Evolutionary conservation across 2,329 filamentous ascomycete species (phyloP), one percentile per base, ranked within the genome.

Genomic region (Verruconis gallopava): DNA sequence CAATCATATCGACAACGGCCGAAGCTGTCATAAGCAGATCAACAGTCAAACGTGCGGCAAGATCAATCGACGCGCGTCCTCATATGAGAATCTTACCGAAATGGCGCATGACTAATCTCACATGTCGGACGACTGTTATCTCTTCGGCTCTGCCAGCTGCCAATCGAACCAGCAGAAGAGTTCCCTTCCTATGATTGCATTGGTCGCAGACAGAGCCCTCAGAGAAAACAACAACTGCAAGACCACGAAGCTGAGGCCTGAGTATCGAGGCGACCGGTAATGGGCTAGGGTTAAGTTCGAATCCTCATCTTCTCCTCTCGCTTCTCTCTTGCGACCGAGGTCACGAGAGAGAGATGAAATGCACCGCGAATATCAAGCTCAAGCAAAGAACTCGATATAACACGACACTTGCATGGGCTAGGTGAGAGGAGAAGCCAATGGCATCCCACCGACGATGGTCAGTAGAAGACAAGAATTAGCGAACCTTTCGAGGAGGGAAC

Each of bases 221-320:
- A 40, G 25, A 49, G 52, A 49, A 55, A 25, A 21, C 42, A 38
- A 32, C 39, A 46, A 46, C 48, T 45, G 44, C 54, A 50, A 30
- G 6, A 50, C 50, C 49, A 53, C 49, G 82, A 86, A 55, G 72
- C 81, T 83, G 42, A 46, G 50, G 48, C 50, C 45, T n/a, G n/a
- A n/a, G 33, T 33, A 48, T 53, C 49, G 55, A 47, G 52, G 60
- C 57, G 76, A 78, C 84, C 82, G 81, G 77, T 68, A 62, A 67
- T 63, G 67, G 68, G 73, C 82, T 94, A 94, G 88, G 88, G 88
- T 93, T 94, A 93, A 88, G 83, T 88, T 88, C 83, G 85, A 78
- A 80, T 64, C 67, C 64, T 67, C 68, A 69, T 75, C 79, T 74
- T 71, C 73, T 64, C 64, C 66, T 60, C 57, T 57, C 55, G n/a